These are phyloP conservation scores for Wallacemonas collosoma DNA, from an alignment of 208 protist genomes.

Conservation along the genomic window DNA sequence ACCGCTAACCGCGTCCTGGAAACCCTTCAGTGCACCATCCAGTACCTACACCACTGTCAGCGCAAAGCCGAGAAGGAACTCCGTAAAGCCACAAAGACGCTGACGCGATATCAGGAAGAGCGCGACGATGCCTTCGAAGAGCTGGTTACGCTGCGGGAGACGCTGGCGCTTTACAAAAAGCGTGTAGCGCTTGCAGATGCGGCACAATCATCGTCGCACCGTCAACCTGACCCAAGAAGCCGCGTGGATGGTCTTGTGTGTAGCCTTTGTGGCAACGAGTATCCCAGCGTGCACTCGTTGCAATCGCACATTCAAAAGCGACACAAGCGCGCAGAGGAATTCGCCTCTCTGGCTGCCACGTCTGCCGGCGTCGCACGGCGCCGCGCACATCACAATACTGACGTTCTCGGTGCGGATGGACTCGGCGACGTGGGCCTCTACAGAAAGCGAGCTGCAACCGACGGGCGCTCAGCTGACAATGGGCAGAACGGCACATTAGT, in stretches of 20 bases:
- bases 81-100: conserved; percentile 16
- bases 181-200: conserved; percentile 14
- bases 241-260: conserved; percentile 30
- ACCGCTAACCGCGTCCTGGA: conserved; percentile 37
- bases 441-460: no score
- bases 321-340: conserved; percentile 42
- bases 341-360: conserved; percentile 37
- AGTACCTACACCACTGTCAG: conserved; percentile 53
- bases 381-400: background rate
- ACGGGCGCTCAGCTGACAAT: background rate
- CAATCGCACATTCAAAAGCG: conserved; percentile 75
- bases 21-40: conserved; percentile 81
- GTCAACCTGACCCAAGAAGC: no score
- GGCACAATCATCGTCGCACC: no score
- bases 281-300: conserved; percentile 57
- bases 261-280: conserved; percentile 64
- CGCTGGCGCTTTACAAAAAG: conserved; percentile 34
- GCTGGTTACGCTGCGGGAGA: conserved; percentile 64
- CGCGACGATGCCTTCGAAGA: conserved; percentile 66
- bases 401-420: no score
- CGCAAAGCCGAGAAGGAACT: conserved; percentile 24
- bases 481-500: background rate
- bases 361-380: conserved; percentile 20
- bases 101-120: conserved; percentile 40
- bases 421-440: no score